Evolutionary conservation across 495 filamentous ascomycete genomes (phyloP).

Genomic region (Trichoderma gamsii): DNA sequence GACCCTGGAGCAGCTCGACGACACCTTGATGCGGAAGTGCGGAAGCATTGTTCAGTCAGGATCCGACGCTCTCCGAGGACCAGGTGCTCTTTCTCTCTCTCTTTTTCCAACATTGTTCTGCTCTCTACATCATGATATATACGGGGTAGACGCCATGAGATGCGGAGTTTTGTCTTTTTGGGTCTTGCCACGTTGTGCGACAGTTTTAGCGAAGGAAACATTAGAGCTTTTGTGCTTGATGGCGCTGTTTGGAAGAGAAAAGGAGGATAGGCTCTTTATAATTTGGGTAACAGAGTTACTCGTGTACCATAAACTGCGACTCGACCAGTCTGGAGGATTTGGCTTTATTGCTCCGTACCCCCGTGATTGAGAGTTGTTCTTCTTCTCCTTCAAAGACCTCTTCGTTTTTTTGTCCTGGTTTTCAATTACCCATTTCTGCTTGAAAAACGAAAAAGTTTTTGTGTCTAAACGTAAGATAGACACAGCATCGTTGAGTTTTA

Average conservation of each 20-base stretch:
- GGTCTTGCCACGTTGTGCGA: slow-evolving; percentile 8
- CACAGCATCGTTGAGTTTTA: too few relatives aligned
- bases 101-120: neutral
- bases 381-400: neutral
- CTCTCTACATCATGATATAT: slow-evolving; percentile 9
- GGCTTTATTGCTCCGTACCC: neutral
- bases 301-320: slow-evolving; percentile 13
- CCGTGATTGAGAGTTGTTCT: neutral
- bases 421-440: too few relatives aligned
- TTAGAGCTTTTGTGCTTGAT: neutral
- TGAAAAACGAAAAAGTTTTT: too few relatives aligned
- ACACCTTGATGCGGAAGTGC: neutral
- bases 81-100: neutral
- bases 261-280: slow-evolving; percentile 13
- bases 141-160: slow-evolving; percentile 2
- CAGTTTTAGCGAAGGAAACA: slow-evolving; percentile 7
- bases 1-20: slow-evolving; percentile 6
- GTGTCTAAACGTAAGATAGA: too few relatives aligned
- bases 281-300: slow-evolving; percentile 16
- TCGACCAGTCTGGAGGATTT: neutral
- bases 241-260: slow-evolving; percentile 12
- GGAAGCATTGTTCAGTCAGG: neutral
- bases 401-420: neutral
- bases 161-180: neutral
- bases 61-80: neutral